phyloP scores from a whole-genome alignment of 768 basidiomycete genomes.

The Pulveroboletus sp. region DNA sequence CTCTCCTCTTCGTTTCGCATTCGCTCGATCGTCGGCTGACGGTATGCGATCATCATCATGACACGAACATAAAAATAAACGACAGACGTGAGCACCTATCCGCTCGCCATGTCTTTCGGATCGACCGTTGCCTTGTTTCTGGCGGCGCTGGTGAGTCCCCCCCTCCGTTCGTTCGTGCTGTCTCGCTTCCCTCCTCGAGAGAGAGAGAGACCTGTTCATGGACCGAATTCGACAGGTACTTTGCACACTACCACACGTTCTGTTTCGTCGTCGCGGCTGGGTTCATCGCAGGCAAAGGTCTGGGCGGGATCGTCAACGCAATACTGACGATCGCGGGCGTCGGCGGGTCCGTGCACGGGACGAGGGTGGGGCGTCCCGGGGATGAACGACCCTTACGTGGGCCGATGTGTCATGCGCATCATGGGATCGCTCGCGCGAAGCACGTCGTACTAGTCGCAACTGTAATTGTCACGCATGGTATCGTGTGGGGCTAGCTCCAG shows the following conservation, averaged over 20 bases:
- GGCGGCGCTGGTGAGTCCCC: conserved; percentile 9
- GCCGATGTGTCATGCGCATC: too few species aligned
- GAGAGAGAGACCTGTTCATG: too few species aligned
- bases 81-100: conserved; percentile 23
- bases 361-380: conserved; percentile 27
- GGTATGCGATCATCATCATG: too few species aligned
- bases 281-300: conserved; percentile 39
- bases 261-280: conserved; percentile 38
- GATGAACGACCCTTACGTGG: conserved; percentile 22
- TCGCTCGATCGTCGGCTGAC: neutral
- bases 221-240: too few species aligned
- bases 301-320: conserved; percentile 35
- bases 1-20: too few species aligned
- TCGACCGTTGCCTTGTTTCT: conserved; percentile 23
- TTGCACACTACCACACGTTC: conserved; percentile 18
- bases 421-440: too few species aligned
- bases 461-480: too few species aligned
- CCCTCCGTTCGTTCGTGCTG: too few species aligned
- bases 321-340: conserved; percentile 31
- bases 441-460: too few species aligned
- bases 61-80: too few species aligned
- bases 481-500: too few species aligned
- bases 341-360: conserved; percentile 25
- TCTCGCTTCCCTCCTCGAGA: too few species aligned
- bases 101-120: conserved; percentile 23